phyloP scores from a whole-genome alignment of 2,329 filamentous ascomycete species.

The Calonectria leucothoes region DNA sequence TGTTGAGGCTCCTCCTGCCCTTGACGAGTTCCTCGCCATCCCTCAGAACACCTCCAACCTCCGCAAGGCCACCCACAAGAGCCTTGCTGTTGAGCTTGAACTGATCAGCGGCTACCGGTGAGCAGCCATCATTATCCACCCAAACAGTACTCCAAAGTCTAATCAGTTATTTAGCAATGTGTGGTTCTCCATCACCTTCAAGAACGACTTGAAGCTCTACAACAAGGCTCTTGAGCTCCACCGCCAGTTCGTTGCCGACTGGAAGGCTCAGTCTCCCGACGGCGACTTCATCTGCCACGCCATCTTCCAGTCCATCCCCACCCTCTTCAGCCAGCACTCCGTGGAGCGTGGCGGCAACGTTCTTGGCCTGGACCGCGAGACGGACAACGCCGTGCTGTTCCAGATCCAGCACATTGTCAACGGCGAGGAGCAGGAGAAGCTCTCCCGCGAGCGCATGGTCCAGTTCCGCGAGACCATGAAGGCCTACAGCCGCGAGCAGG shows the following conservation, averaged over 20 bases:
- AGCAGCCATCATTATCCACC: not conserved
- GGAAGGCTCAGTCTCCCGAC: constrained; percentile 39
- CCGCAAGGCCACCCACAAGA: constrained; percentile 24
- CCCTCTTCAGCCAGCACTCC: constrained; percentile 34
- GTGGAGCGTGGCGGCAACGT: constrained; percentile 45
- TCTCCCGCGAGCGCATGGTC: constrained; percentile 30
- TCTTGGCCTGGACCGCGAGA: constrained; percentile 46
- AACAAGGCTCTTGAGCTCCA: constrained; percentile 44
- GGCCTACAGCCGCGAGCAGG: constrained; percentile 39
- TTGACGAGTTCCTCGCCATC: constrained; percentile 37
- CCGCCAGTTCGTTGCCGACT: constrained; percentile 37
- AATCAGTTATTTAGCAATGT: constrained; percentile 14
- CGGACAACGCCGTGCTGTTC: constrained; percentile 50
- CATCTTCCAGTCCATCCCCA: constrained; percentile 48
- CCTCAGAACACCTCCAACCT: constrained; percentile 27
- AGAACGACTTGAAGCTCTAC: constrained; percentile 42
- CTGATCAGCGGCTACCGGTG: constrained; percentile 26
- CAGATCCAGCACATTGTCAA: constrained; percentile 51
- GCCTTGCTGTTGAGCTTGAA: constrained; percentile 14
- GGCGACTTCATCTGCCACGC: constrained; percentile 41
- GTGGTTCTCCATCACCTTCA: constrained; percentile 34
- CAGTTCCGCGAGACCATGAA: constrained; percentile 32
- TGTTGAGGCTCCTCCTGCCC: constrained; percentile 36
- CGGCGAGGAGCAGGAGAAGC: constrained; percentile 43
- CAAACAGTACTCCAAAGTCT: too few species aligned